Evolutionary conservation across 495 filamentous ascomycete species (phyloP).

Genomic region (Xanthoparmelia taractica): DNA sequence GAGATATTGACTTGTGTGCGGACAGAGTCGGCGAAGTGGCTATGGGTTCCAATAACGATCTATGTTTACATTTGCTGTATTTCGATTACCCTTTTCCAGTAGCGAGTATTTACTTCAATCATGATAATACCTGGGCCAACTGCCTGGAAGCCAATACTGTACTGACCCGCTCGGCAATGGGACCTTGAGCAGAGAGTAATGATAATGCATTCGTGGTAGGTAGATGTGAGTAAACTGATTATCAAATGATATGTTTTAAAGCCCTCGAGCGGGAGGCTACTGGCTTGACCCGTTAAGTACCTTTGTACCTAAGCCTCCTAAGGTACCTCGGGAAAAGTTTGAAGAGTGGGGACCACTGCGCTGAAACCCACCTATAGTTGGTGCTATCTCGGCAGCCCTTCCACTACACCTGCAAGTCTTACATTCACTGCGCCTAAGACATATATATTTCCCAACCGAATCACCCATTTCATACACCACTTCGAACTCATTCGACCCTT

Average conservation of each 20-base stretch:
- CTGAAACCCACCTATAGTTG: not conserved
- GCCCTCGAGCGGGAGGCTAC: not conserved
- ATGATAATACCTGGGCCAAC: conserved; percentile 7
- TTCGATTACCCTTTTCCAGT: conserved; percentile 11
- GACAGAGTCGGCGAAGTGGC: not conserved
- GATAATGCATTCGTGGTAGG: not conserved
- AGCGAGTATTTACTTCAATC: conserved; percentile 12
- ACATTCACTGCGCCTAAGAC: conserved; percentile 7
- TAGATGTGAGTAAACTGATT: not conserved
- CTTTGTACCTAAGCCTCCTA: not conserved
- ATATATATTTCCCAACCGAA: not conserved
- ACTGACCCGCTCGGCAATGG: not conserved
- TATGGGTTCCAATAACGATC: conserved; percentile 4
- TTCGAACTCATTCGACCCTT: not conserved
- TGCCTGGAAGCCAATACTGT: not conserved
- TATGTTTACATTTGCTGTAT: conserved; percentile 15
- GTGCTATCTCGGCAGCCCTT: conserved; percentile 11
- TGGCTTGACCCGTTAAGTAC: not conserved
- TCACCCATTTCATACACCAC: not conserved
- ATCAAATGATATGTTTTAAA: not conserved
- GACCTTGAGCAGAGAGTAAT: conserved; percentile 5
- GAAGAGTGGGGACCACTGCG: not conserved
- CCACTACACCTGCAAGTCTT: conserved; percentile 8
- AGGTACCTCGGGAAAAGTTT: not conserved
- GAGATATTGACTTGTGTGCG: not conserved